These are phyloP conservation scores for Herpetomonas samuelpessoai DNA, from an alignment of 208 protist genomes.

Conservation along the genomic window DNA sequence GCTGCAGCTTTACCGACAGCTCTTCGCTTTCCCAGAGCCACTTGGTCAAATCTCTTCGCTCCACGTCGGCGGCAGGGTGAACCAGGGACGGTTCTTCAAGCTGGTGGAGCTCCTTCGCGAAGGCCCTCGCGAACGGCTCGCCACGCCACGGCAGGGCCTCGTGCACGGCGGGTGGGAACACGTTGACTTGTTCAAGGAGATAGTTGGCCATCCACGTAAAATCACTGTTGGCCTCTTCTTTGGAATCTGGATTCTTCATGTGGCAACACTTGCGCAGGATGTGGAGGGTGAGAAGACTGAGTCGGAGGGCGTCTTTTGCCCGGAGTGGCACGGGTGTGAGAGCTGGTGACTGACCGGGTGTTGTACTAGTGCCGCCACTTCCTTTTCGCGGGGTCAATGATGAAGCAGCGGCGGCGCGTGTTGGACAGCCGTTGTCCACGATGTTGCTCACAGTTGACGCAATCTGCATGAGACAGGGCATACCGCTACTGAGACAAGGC, in stretches of 20 bases:
- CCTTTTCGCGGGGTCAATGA: constrained; percentile 11
- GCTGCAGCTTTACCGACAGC: constrained; percentile 37
- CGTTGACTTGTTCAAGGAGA: constrained; percentile 38
- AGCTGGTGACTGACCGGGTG: constrained; percentile 18
- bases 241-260: constrained; percentile 69
- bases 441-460: constrained; percentile 47
- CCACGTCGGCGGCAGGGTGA: constrained; percentile 11
- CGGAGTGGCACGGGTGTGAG: constrained; percentile 57
- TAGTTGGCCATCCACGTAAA: constrained; percentile 60
- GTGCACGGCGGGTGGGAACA: constrained; percentile 48
- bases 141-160: constrained; percentile 59
- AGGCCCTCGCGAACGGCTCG: constrained; percentile 42
- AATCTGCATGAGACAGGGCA: constrained; percentile 75
- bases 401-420: constrained; percentile 3
- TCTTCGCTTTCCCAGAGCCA: constrained; percentile 80
- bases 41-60: constrained; percentile 40
- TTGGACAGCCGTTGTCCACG: constrained; percentile 22
- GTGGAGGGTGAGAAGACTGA: constrained; percentile 69
- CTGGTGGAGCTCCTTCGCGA: constrained; percentile 30
- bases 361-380: not conserved
- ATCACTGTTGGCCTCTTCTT: constrained; percentile 64
- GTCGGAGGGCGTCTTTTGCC: constrained; percentile 50
- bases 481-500: constrained; percentile 43
- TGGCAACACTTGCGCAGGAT: constrained; percentile 77
- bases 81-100: not conserved